Conservation (phyloP, 1,284 basidiomycete species). For the Neonothopanus nambi region DNA sequence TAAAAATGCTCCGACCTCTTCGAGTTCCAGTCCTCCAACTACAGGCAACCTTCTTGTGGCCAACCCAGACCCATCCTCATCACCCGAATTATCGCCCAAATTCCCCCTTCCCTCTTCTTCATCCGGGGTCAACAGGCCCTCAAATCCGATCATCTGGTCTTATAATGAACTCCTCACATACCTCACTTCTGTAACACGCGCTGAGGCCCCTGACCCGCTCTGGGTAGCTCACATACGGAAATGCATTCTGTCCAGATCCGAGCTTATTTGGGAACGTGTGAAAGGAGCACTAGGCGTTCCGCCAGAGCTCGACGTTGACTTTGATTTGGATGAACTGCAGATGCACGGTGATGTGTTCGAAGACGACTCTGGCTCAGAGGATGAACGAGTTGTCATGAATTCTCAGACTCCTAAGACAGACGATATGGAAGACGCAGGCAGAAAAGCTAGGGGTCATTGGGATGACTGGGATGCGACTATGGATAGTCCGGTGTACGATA, state of each 20-base stretch:
- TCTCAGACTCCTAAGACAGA: slow-evolving; percentile 30
- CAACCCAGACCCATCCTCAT: slow-evolving; percentile 17
- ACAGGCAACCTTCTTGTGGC: slow-evolving; percentile 9
- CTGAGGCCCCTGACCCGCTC: slow-evolving; percentile 54
- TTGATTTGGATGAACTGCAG: slow-evolving; percentile 29
- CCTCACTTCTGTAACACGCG: slow-evolving; percentile 60
- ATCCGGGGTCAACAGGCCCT: slow-evolving; percentile 24
- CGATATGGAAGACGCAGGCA: slow-evolving; percentile 39
- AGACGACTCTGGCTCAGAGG: slow-evolving; percentile 22
- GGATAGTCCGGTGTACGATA: slow-evolving; percentile 9
- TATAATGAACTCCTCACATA: slow-evolving; percentile 59
- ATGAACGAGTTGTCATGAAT: slow-evolving; percentile 16
- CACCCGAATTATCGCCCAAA: background rate
- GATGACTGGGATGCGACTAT: slow-evolving; percentile 38
- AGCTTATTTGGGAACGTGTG: slow-evolving; percentile 81
- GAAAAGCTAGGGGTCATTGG: slow-evolving; percentile 37
- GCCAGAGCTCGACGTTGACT: slow-evolving; percentile 67
- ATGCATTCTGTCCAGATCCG: slow-evolving; percentile 68
- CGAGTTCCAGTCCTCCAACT: slow-evolving; percentile 6
- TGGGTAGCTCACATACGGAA: slow-evolving; percentile 67
- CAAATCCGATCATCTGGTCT: slow-evolving; percentile 57
- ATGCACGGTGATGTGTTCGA: slow-evolving; percentile 23
- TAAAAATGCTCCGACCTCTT: slow-evolving; percentile 19
- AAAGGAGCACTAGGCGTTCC: slow-evolving; percentile 79
- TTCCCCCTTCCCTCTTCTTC: slow-evolving; percentile 20